Evolutionary conservation across 495 filamentous ascomycete species (phyloP).

Genomic region (Xylaria grammica): DNA sequence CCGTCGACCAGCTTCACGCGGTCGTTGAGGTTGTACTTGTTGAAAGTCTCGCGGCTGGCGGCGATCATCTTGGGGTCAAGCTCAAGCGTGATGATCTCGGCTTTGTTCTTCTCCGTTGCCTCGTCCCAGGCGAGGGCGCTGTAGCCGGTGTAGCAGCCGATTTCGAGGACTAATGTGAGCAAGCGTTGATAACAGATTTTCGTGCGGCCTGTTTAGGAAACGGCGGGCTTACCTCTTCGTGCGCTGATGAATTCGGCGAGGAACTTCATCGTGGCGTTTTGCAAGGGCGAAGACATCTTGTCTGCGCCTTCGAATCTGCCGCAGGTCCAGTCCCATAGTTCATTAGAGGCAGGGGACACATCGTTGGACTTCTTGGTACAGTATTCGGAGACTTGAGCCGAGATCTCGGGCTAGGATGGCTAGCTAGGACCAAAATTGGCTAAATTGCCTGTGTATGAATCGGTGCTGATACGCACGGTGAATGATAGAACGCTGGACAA

Average conservation of each 20-base stretch:
- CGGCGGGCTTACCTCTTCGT: conserved; percentile 8
- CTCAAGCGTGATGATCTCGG: conserved; percentile 35
- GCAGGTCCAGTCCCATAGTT: conserved; percentile 30
- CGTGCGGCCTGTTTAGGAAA: neutral
- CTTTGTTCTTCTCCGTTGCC: conserved; percentile 28
- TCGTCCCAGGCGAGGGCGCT: conserved; percentile 43
- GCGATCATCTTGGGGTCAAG: conserved; percentile 30
- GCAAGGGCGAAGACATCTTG: conserved; percentile 11
- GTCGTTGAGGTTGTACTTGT: conserved; percentile 23
- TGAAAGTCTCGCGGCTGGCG: conserved; percentile 26
- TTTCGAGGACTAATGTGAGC: conserved; percentile 38
- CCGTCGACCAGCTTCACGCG: conserved; percentile 34
- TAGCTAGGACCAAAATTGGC: neutral
- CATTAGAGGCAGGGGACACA: conserved; percentile 22
- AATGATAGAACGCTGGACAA: conserved; percentile 15
- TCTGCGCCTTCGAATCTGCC: conserved; percentile 12
- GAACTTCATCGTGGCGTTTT: conserved; percentile 37
- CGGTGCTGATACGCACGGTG: neutral
- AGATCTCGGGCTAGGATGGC: conserved; percentile 22
- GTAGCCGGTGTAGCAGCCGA: conserved; percentile 44
- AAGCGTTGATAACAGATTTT: neutral
- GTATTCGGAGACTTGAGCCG: conserved; percentile 33
- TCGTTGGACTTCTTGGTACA: conserved; percentile 33
- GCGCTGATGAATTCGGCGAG: conserved; percentile 21
- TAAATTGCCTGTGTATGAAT: too few relatives aligned